Evolutionary conservation across 305 asterid species (phyloP).

Genomic region (Fraxinus albicans): DNA sequence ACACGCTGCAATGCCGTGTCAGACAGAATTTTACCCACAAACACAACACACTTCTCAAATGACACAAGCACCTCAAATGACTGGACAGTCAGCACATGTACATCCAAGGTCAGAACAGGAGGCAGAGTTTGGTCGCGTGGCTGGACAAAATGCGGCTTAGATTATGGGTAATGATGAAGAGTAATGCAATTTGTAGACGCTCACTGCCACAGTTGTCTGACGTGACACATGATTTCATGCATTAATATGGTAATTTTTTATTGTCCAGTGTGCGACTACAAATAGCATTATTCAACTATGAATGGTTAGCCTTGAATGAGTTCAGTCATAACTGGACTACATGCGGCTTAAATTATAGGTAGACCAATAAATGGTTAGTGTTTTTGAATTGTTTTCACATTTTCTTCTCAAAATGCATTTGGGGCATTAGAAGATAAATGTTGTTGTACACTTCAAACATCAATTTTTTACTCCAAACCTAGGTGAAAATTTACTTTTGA

Average conservation of each 20-base stretch:
- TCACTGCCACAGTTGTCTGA: no score
- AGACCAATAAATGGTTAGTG: neutral
- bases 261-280: no score
- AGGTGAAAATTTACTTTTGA: constrained; percentile 10
- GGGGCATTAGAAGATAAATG: constrained; percentile 21
- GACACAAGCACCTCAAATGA: constrained; percentile 20
- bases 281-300: neutral
- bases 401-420: neutral
- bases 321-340: neutral
- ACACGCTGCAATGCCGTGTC: constrained; percentile 36
- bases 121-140: constrained; percentile 21
- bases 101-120: constrained; percentile 31
- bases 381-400: neutral
- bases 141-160: constrained; percentile 36
- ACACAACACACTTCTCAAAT: constrained; percentile 20
- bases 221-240: no score
- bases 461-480: constrained; percentile 6
- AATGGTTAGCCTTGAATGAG: constrained; percentile 10
- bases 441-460: constrained; percentile 16
- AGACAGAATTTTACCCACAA: constrained; percentile 24
- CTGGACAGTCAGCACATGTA: constrained; percentile 14
- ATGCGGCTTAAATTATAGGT: neutral
- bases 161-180: neutral
- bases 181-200: no score
- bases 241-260: no score